Conservation (phyloP, 75 land plant species). For the Selaginella moellendorffii region DNA sequence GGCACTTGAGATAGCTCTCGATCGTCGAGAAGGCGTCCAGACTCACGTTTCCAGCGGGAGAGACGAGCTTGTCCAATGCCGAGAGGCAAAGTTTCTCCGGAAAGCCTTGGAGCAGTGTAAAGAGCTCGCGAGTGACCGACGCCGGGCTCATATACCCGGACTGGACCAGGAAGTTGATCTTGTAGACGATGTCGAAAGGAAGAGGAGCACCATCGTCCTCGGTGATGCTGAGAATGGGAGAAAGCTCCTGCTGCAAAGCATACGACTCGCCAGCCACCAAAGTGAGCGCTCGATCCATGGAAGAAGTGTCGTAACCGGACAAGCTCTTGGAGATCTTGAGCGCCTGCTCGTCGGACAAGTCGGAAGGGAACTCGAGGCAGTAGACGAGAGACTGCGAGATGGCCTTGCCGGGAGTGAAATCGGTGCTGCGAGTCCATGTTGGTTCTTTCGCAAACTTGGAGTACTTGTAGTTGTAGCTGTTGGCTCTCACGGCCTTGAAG, state of each 20-base stretch:
- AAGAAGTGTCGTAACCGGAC: slow-evolving; percentile 8
- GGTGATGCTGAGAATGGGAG: slow-evolving; percentile 41
- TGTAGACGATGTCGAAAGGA: slow-evolving; percentile 49
- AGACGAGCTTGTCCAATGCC: slow-evolving; percentile 20
- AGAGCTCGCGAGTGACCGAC: slow-evolving; percentile 21
- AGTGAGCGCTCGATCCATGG: slow-evolving; percentile 5
- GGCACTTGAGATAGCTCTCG: not conserved
- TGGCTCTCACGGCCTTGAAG: not conserved
- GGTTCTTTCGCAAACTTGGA: slow-evolving; percentile 23
- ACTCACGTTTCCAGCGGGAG: slow-evolving; percentile 22
- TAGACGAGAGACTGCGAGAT: slow-evolving; percentile 73
- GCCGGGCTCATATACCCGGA: not conserved
- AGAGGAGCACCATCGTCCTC: not conserved
- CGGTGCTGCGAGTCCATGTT: slow-evolving; percentile 55
- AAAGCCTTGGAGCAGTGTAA: slow-evolving; percentile 23
- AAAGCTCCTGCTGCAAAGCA: slow-evolving; percentile 30
- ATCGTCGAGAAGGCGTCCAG: slow-evolving; percentile 26
- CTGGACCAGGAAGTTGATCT: slow-evolving; percentile 53
- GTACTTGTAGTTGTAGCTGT: slow-evolving; percentile 12
- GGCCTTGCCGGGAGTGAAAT: slow-evolving; percentile 41
- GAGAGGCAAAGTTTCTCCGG: not conserved
- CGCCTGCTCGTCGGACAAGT: not conserved
- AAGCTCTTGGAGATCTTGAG: slow-evolving; percentile 5
- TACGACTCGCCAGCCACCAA: slow-evolving; percentile 22
- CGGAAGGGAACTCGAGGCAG: slow-evolving; percentile 40